Evolutionary conservation across 1,139 yeast species (phyloP).

Genomic region (Nakaseomyces sp.): DNA sequence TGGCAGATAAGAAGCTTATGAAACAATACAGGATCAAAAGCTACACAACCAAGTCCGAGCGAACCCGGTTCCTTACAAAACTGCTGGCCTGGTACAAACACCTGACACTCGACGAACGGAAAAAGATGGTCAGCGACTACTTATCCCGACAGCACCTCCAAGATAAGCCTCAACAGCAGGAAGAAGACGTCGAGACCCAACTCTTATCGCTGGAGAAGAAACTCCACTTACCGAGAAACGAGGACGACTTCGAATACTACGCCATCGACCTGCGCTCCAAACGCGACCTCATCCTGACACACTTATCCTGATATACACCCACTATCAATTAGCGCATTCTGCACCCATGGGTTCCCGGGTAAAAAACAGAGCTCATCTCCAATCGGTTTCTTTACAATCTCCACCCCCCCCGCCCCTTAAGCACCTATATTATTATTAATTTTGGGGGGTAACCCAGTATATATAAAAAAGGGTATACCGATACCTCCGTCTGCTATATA

Average conservation of each 20-base stretch:
- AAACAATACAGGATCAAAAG: slow-evolving; percentile 21
- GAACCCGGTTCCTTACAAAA: slow-evolving; percentile 20
- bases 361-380: no score
- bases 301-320: neutral
- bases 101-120: slow-evolving; percentile 15
- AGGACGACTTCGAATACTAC: slow-evolving; percentile 13
- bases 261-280: slow-evolving; percentile 14
- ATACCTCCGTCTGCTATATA: neutral
- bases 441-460: no score
- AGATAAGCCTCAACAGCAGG: neutral
- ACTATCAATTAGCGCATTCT: no score
- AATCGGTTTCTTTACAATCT: no score
- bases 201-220: slow-evolving; percentile 10
- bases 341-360: neutral
- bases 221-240: slow-evolving; percentile 4
- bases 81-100: slow-evolving; percentile 26
- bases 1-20: slow-evolving; percentile 20
- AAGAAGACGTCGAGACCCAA: slow-evolving; percentile 7
- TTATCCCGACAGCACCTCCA: neutral
- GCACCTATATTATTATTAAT: neutral
- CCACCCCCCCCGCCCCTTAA: neutral
- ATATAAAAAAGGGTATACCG: neutral
- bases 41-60: slow-evolving; percentile 19
- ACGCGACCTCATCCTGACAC: slow-evolving; percentile 3
- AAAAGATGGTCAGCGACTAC: slow-evolving; percentile 12